Evolutionary conservation across 345 rosid genomes (phyloP).

Genomic region (Zanthoxylum bungeanum): DNA sequence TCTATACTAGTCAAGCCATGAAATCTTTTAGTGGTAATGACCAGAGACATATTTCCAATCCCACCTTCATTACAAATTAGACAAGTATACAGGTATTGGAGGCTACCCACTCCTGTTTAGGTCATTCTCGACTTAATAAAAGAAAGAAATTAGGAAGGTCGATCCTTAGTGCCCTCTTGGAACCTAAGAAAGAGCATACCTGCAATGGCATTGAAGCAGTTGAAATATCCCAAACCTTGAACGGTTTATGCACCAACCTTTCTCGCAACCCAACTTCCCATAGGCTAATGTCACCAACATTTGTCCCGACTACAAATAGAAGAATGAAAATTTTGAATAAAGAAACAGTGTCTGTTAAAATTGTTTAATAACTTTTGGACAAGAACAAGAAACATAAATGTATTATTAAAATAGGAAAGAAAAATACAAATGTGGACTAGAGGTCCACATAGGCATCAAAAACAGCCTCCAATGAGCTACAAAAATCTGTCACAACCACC

Average conservation of each 20-base stretch:
- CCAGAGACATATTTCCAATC: background rate
- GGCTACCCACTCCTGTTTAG: background rate
- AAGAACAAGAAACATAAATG: background rate
- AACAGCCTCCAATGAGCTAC: background rate
- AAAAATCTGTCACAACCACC: background rate
- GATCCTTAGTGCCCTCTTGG: background rate
- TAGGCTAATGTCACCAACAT: slow-evolving; percentile 41
- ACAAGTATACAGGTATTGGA: background rate
- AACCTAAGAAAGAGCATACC: slow-evolving; percentile 22
- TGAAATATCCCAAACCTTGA: slow-evolving; percentile 46
- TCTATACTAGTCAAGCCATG: background rate
- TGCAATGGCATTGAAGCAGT: slow-evolving; percentile 34
- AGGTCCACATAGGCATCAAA: background rate
- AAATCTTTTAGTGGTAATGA: background rate
- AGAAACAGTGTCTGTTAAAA: background rate
- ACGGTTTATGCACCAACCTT: slow-evolving; percentile 37
- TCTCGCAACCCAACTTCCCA: slow-evolving; percentile 46
- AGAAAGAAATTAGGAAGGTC: background rate
- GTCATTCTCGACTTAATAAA: background rate
- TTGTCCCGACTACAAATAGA: slow-evolving; percentile 41
- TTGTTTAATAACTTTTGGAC: background rate
- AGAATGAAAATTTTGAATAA: background rate
- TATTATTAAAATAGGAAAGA: background rate
- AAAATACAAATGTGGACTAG: background rate
- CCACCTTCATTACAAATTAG: slow-evolving; percentile 3